Percentiles rank a stretch among this genome's conserved stretches.
Evolutionary conservation across 305 asterid genomes (phyloP).

Genomic region (Solanum hybrid): DNA sequence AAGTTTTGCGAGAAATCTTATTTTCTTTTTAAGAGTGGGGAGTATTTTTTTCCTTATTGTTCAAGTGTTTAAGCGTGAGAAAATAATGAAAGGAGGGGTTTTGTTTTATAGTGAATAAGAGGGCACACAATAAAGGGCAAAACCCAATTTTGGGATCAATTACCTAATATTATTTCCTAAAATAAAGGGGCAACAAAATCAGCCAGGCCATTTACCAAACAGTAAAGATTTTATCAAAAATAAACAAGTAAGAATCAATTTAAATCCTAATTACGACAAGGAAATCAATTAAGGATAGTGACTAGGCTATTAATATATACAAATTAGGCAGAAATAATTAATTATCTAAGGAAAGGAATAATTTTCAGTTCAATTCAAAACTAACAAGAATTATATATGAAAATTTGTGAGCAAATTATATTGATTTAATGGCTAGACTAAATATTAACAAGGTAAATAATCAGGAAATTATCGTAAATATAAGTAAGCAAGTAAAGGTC

Average conservation of each 20-base stretch:
- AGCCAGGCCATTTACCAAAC: background rate
- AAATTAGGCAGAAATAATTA: background rate
- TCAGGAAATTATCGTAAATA: background rate
- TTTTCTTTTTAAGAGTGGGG: background rate
- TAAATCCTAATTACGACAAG: background rate
- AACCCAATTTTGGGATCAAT: background rate
- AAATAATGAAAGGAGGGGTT: background rate
- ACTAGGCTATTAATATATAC: background rate
- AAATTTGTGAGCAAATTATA: background rate
- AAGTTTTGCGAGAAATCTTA: background rate
- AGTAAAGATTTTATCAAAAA: background rate
- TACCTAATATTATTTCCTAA: background rate
- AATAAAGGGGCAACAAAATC: background rate
- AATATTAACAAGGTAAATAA: background rate
- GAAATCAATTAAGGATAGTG: background rate
- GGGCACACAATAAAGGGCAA: background rate
- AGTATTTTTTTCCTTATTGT: background rate
- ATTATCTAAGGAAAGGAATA: background rate
- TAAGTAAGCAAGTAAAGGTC: background rate
- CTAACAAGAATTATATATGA: too few species aligned
- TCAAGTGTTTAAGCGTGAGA: background rate
- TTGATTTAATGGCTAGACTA: background rate
- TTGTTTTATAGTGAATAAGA: background rate
- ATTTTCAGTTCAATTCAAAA: background rate
- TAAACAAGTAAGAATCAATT: background rate